phyloP scores from a whole-genome alignment of 2,329 filamentous ascomycete genomes.

The Fusarium xyrophilum region DNA sequence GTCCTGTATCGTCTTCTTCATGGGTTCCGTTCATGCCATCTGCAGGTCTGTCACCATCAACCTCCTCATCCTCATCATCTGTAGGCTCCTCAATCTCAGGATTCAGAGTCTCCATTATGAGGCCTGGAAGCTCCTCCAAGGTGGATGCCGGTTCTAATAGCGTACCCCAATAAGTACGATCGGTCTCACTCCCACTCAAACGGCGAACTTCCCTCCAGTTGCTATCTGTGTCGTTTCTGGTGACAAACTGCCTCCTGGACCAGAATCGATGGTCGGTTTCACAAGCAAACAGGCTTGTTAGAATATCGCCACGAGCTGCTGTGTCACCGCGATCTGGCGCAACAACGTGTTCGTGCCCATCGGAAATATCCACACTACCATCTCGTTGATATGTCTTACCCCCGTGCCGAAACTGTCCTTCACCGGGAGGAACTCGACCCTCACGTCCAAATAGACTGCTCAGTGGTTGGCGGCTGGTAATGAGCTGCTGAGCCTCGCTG shows the following conservation, averaged over 20 bases:
- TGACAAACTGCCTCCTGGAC: constrained; percentile 41
- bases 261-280: constrained; percentile 43
- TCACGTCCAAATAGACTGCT: constrained; percentile 78
- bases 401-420: constrained; percentile 63
- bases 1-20: constrained; percentile 41
- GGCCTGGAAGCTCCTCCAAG: constrained; percentile 52
- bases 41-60: constrained; percentile 30
- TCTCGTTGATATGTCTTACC: constrained; percentile 70
- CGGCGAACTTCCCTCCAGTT: constrained; percentile 48
- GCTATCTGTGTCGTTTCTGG: constrained; percentile 44
- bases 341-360: constrained; percentile 64
- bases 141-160: constrained; percentile 55
- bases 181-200: constrained; percentile 43
- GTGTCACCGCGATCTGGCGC: constrained; percentile 67
- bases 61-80: constrained; percentile 42
- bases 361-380: constrained; percentile 69
- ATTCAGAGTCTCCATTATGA: constrained; percentile 47
- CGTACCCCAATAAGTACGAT: constrained; percentile 52
- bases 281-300: constrained; percentile 60
- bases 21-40: constrained; percentile 38
- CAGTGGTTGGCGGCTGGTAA: constrained; percentile 76
- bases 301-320: constrained; percentile 65
- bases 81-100: constrained; percentile 41
- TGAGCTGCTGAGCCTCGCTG: constrained; percentile 76
- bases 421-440: constrained; percentile 69